phyloP scores from a whole-genome alignment of 2,329 filamentous ascomycete species.

The Neoarthrinium moseri region DNA sequence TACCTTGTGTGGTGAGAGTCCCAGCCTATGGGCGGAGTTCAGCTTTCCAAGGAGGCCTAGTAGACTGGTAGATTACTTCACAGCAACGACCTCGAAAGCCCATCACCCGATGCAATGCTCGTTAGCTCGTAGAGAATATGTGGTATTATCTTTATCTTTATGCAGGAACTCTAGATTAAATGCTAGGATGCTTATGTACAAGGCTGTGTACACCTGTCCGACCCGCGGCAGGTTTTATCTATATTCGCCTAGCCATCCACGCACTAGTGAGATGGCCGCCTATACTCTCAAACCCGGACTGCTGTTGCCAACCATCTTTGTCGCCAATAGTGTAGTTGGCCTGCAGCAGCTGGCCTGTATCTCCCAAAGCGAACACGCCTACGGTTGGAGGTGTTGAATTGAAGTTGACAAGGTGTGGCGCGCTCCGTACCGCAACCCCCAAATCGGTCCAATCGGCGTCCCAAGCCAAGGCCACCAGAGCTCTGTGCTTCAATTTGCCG shows the following conservation, averaged over 20 bases:
- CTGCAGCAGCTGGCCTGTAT: background rate
- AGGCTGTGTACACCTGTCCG: too few relatives aligned
- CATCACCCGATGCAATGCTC: too few relatives aligned
- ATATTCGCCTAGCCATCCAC: background rate
- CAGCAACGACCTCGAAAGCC: too few relatives aligned
- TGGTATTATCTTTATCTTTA: too few relatives aligned
- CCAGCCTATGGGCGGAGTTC: too few relatives aligned
- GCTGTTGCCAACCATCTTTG: constrained; percentile 3
- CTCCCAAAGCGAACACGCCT: constrained; percentile 4
- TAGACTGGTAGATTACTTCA: too few relatives aligned
- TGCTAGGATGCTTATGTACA: too few relatives aligned
- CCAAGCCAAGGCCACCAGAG: constrained; percentile 3
- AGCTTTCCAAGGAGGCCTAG: too few relatives aligned
- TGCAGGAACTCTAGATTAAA: too few relatives aligned
- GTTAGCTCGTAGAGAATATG: too few relatives aligned
- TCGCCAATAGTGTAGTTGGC: background rate
- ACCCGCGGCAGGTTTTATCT: too few relatives aligned
- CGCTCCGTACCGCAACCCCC: constrained; percentile 14
- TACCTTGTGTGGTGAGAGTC: too few relatives aligned
- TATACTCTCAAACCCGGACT: background rate
- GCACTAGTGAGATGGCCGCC: constrained; percentile 2
- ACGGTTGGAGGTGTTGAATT: background rate
- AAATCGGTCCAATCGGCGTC: constrained; percentile 14
- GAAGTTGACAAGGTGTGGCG: constrained; percentile 11
- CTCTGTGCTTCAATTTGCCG: constrained; percentile 11